Evolutionary conservation across 108 stramenopile genomes (phyloP).

Genomic region (Discostella stelligeroides): DNA sequence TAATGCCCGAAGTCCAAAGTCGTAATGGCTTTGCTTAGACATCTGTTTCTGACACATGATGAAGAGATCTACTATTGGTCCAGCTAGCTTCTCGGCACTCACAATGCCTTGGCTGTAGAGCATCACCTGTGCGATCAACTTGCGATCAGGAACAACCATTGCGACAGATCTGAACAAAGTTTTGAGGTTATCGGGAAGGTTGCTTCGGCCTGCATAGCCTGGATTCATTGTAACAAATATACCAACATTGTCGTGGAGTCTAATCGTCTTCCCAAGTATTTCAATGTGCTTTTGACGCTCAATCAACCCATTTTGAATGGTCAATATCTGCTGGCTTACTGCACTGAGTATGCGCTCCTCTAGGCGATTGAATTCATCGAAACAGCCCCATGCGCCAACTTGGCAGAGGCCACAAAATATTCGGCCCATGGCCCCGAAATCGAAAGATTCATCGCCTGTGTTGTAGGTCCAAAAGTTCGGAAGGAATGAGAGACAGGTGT

Average conservation of each 20-base stretch:
- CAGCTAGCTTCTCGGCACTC: constrained; percentile 90
- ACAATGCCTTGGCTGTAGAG: constrained; percentile 98
- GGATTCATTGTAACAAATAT: constrained; percentile 99
- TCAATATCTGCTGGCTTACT: constrained; percentile 96
- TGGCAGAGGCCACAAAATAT: constrained; percentile 97
- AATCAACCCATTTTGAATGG: constrained; percentile 93
- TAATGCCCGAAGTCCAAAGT: constrained; percentile 97
- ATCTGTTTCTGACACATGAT: constrained; percentile 89
- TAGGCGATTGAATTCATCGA: constrained; percentile 99
- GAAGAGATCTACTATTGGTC: constrained; percentile 94
- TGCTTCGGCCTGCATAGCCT: constrained; percentile 98
- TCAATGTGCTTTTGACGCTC: constrained; percentile 73
- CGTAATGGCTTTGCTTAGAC: constrained; percentile 96
- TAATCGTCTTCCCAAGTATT: constrained; percentile 71
- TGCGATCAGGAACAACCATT: constrained; percentile 96
- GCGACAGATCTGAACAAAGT: constrained; percentile 97
- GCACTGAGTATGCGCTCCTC: constrained; percentile 97
- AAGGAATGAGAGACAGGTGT: neutral
- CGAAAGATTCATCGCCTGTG: constrained; percentile 91
- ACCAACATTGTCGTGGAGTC: constrained; percentile 92
- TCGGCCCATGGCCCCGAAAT: constrained; percentile 97
- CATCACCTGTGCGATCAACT: constrained; percentile 98
- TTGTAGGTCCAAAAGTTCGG: neutral
- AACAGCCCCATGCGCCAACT: constrained; percentile 96
- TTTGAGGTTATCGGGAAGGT: constrained; percentile 99